Base-by-base conservation (phyloP, 1,284 basidiomycete species). In the Puccinia brachypodii region DNA sequence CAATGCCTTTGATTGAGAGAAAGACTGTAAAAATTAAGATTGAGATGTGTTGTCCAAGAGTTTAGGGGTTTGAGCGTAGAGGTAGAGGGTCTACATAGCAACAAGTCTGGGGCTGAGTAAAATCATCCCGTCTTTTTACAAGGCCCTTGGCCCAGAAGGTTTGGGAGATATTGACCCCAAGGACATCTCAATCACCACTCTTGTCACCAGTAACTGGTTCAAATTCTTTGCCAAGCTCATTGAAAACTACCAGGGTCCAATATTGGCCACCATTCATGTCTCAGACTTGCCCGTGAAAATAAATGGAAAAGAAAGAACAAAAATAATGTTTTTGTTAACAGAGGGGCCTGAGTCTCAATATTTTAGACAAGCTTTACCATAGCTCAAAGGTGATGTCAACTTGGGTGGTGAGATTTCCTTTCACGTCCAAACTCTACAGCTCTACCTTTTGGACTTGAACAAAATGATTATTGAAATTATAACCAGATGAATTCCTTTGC, bases 141-240 rank as follows among this genome's bases (percentile, higher is more conserved):
- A 90, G 78, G 91, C 91, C 13, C 74, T 80, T 4, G 88, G 90
- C 42, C 83, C 86, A 14, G 83, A 76, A 1, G 84, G 85, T 69
- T 83, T 83, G 60, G 79, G 71, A 19, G 22, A 53, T 6, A 62
- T 81, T 33, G 25, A 74, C 16, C 83, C 84, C 60, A 89, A 91
- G 62, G 93, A 94, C 83, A 90, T 94, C 68, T 94, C 93, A 0
- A 90, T 95, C 80, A 92, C 93, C 0, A 94, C 93, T 0, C 89
- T 94, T 40, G 91, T 94, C 40, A 94, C 94, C 0, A 90, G 89
- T 85, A 92, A 93, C 84, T 89, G 93, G 19, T 92, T 94, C 86
- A 88, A 90, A 64, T 91, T 92, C 28, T 90, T 94, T 84, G 88
- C 88, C 19, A 89, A 90, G 75, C 88, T 94, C 16, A 92, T 91